Conservation (phyloP, 257 asterid species). For the Capsicum baccatum region DNA sequence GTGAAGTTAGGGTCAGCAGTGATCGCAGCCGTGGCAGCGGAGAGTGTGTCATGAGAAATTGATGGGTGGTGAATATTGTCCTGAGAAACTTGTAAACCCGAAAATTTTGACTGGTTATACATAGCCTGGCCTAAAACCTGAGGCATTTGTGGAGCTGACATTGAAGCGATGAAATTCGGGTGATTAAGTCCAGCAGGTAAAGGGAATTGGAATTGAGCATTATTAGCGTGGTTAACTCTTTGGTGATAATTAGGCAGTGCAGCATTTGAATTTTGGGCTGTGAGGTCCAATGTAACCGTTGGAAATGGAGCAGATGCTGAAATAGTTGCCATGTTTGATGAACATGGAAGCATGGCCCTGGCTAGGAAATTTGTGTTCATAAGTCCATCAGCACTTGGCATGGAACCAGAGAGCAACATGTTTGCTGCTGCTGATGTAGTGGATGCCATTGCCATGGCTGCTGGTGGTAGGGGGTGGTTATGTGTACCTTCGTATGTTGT, state of each 20-base stretch:
- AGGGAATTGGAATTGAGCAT: constrained; percentile 58
- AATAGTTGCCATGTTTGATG: constrained; percentile 87
- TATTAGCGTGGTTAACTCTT: constrained; percentile 39
- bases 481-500: constrained; percentile 94
- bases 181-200: constrained; percentile 44
- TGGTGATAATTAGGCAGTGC: constrained; percentile 48
- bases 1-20: constrained; percentile 90
- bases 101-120: constrained; percentile 78
- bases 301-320: constrained; percentile 98
- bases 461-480: constrained; percentile 95
- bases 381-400: constrained; percentile 81
- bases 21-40: constrained; percentile 84
- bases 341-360: constrained; percentile 69
- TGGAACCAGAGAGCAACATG: constrained; percentile 92
- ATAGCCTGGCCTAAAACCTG: constrained; percentile 61
- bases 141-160: constrained; percentile 41
- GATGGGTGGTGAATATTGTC: constrained; percentile 30
- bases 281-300: constrained; percentile 88
- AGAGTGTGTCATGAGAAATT: constrained; percentile 60
- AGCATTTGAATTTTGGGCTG: constrained; percentile 53
- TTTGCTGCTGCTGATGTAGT: constrained; percentile 93
- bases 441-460: constrained; percentile 98
- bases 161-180: constrained; percentile 32
- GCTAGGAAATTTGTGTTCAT: constrained; percentile 81
- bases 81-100: constrained; percentile 74